Percentiles rank a stretch among this genome's conserved stretches.
These are phyloP conservation scores for Aspergillus cristatus DNA, from an alignment of 495 filamentous ascomycete genomes.

Conservation along the genomic window DNA sequence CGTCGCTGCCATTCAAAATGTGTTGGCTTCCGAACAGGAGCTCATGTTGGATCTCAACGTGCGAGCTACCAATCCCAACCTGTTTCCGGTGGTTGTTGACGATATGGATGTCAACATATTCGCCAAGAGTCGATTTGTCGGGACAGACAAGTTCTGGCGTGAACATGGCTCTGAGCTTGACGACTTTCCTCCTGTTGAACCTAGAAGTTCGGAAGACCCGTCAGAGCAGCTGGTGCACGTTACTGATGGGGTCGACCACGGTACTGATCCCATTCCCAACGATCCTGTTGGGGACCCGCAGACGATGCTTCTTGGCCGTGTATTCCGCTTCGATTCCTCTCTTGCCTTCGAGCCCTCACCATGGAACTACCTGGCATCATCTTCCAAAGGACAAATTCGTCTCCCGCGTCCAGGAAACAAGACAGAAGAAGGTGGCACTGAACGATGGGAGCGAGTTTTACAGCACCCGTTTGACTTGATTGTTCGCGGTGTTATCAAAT, in stretches of 20 bases:
- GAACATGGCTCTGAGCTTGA: constrained; percentile 36
- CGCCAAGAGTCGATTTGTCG: constrained; percentile 80
- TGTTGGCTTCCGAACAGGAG: constrained; percentile 88
- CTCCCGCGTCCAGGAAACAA: constrained; percentile 77
- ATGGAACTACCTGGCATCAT: constrained; percentile 53
- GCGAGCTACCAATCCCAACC: constrained; percentile 80
- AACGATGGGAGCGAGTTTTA: constrained; percentile 86
- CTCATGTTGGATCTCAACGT: constrained; percentile 93
- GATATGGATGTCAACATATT: constrained; percentile 86
- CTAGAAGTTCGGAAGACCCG: constrained; percentile 21
- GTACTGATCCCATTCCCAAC: constrained; percentile 59
- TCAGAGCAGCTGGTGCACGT: constrained; percentile 1
- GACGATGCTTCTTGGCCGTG: constrained; percentile 83
- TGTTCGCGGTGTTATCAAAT: constrained; percentile 80
- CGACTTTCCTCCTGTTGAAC: constrained; percentile 25
- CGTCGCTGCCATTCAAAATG: constrained; percentile 70
- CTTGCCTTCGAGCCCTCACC: constrained; percentile 84
- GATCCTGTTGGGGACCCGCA: constrained; percentile 58
- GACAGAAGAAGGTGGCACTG: constrained; percentile 74
- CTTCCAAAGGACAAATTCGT: constrained; percentile 73
- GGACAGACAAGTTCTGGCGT: constrained; percentile 66
- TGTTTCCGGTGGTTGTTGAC: constrained; percentile 73
- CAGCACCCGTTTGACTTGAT: constrained; percentile 88
- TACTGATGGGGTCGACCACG: constrained; percentile 48
- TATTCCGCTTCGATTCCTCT: constrained; percentile 77